Evolutionary conservation across 352 stramenopile species (phyloP), one percentile per base, ranked within the genome.

Genomic region (Globisporangium echinulatum): DNA sequence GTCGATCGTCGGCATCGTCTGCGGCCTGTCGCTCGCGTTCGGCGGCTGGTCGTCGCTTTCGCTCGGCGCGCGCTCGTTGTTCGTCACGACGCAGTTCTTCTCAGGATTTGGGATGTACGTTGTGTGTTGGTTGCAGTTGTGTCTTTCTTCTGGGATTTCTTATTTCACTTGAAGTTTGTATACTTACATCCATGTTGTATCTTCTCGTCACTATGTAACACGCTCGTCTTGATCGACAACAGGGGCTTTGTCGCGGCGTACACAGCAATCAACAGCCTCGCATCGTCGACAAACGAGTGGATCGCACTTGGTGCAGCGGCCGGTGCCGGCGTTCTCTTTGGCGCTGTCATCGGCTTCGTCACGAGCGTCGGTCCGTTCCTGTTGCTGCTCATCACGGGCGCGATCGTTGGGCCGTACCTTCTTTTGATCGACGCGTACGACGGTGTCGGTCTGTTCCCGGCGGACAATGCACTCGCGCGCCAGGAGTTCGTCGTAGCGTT

Each of bases 401-500:
- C 71, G 3, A 67, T 95, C 63, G 66, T 92, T 40, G 82, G 64
- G 6, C 78, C 77, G 40, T 94, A 92, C 67, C 49, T 95, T 19
- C 66, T 95, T 17, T 72, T 95, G n/a, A 49, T 95, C 8, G 86
- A 95, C 58, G 77, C 78, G 3, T 62, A 88, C 57, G 75, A 88
- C 46, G 82, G 82, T 43, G 66, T 85, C 10, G 77, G 69, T 10
- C 52, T 95, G 7, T 95, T 93, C 62, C 75, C 79, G 3, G 62
- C 57, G 0, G 72, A 91, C 70, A 92, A 92, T 64, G 65, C 85
- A 46, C 63, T 95, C 36, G 86, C 86, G 52, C 85, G 85, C 8
- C 86, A 95, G 61, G 86, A 95, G 58, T 95, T 95, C 68, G 77
- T 95, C 11, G 72, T 95, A 58, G 82, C 83, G 44, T 95, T 95